phyloP scores from a whole-genome alignment of 2,329 filamentous ascomycete genomes.

The Alternaria arbusti region DNA sequence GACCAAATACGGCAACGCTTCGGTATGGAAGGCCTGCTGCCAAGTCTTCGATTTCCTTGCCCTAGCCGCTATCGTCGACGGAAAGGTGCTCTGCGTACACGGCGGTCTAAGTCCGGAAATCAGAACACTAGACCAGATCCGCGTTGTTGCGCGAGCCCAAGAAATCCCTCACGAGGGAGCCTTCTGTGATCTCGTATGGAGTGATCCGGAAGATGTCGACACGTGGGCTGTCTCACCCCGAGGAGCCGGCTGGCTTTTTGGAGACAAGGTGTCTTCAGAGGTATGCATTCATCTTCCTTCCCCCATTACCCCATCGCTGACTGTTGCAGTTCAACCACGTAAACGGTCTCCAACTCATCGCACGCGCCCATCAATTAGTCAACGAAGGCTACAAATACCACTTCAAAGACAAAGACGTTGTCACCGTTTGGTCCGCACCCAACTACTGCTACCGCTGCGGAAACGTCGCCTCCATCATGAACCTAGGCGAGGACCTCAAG shows the following conservation, averaged over 20 bases:
- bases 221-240: slow-evolving; percentile 73
- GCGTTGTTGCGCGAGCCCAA: slow-evolving; percentile 74
- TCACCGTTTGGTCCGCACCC: slow-evolving; percentile 90
- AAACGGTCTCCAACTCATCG: slow-evolving; percentile 74
- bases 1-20: slow-evolving; percentile 98
- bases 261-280: slow-evolving; percentile 75
- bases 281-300: slow-evolving; percentile 32
- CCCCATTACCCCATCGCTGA: neutral
- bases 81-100: slow-evolving; percentile 99
- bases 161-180: slow-evolving; percentile 98
- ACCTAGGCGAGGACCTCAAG: slow-evolving; percentile 88
- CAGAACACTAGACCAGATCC: slow-evolving; percentile 87
- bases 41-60: slow-evolving; percentile 99
- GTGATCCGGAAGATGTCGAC: slow-evolving; percentile 74
- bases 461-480: slow-evolving; percentile 84
- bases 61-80: slow-evolving; percentile 95
- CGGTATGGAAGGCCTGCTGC: slow-evolving; percentile 99
- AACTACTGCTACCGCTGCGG: slow-evolving; percentile 67
- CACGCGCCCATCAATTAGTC: slow-evolving; percentile 75
- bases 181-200: slow-evolving; percentile 98
- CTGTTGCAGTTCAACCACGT: slow-evolving; percentile 71
- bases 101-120: slow-evolving; percentile 98
- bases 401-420: slow-evolving; percentile 93
- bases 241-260: slow-evolving; percentile 72
- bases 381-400: slow-evolving; percentile 90